Evolutionary conservation across 108 stramenopile species (phyloP), one percentile per base, ranked within the genome.

Genomic region (Bacterosira constricta): DNA sequence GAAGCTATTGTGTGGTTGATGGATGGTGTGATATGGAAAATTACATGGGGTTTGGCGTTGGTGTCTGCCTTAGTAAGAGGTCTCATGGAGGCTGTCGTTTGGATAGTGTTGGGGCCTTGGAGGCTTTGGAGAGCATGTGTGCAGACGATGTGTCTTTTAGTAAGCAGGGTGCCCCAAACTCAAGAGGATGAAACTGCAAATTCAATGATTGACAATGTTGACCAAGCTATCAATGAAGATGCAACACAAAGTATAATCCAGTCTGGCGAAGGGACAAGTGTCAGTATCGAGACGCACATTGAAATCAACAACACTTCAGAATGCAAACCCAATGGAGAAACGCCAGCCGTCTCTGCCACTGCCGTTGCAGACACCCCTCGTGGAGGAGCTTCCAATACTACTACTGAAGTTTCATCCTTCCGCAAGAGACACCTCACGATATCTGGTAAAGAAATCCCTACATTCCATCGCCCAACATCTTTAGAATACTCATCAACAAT

Each of bases 1-100:
- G 89, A 85, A 58, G 88, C 74, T 47, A 36, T 90, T 12, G 63
- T 77, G 45, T 92, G 88, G 87, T 27, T 81, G 2, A 23, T 87
- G 4, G 65, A 71, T 13, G 56, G 61, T 11, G 18, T 66, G 2
- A 25, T 86, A 5, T 82, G 73, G 69, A 72, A 79, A 45, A 12
- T 73, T 11, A 50, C 42, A 44, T 79, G 76, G 65, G 51, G 46
- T 7, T 9, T 63, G 26, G 63, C 77, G 21, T 47, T 83, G 9
- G 12, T 59, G 13, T 77, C 77, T 11, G 77, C 77, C 25, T 56
- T 63, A 13, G 5, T 64, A 13, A 42, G 77, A 59, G 42, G 47
- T n/a, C 21, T 64, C 2, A 52, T 44, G 1, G 77, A 77, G 44
- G 25, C 47, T 12, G 17, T 42, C 2, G 7, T 77, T 20, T 70